Conservation (phyloP, 169 alveolate genomes). For the Plasmodium ovale region DNA sequence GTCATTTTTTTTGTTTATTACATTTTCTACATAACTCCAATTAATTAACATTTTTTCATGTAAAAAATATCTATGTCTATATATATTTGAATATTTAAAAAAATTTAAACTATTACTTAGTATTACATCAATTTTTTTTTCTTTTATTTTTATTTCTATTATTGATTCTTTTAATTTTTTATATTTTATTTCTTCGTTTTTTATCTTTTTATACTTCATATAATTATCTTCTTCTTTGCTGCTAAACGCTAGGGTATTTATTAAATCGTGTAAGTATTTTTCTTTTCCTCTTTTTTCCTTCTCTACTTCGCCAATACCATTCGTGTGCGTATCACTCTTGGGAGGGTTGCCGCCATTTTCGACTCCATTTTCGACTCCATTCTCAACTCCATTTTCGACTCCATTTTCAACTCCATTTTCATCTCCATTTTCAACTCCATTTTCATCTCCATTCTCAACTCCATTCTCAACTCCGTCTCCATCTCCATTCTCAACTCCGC, state of each 20-base stretch:
- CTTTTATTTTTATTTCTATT: constrained; percentile 62
- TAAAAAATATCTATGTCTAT: constrained; percentile 83
- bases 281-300: neutral
- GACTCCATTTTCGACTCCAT: too few relatives aligned
- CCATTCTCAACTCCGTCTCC: neutral
- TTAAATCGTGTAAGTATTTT: neutral
- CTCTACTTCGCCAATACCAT: neutral
- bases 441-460: neutral
- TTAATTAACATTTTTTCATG: constrained; percentile 83
- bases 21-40: constrained; percentile 81
- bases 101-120: constrained; percentile 73
- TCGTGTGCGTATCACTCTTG: too few relatives aligned
- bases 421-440: neutral
- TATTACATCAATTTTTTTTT: constrained; percentile 74
- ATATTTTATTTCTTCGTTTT: constrained; percentile 47
- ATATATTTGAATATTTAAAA: constrained; percentile 79
- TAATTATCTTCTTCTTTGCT: constrained; percentile 53
- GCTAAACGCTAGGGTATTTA: constrained; percentile 11
- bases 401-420: neutral
- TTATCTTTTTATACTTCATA: constrained; percentile 11
- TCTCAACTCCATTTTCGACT: too few relatives aligned
- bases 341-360: too few relatives aligned
- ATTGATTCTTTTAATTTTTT: constrained; percentile 46
- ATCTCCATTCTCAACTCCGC: neutral
- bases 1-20: constrained; percentile 42